These are phyloP conservation scores for Heliamphora exappendiculata DNA, from an alignment of 148 eudicot genomes.

Conservation along the genomic window DNA sequence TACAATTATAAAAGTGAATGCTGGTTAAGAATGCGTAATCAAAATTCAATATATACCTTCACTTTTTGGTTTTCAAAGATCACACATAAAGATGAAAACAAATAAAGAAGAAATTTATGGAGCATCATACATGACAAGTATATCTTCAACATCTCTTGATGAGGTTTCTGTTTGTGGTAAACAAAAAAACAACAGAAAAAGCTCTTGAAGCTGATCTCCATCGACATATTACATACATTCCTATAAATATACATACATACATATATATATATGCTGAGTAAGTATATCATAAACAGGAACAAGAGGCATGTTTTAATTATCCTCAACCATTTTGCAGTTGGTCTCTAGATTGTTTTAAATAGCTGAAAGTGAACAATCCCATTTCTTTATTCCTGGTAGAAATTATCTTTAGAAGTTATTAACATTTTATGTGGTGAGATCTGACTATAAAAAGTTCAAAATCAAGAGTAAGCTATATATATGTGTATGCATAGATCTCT, in stretches of 20 bases:
- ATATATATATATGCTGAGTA: background rate
- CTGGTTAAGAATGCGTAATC: conserved; percentile 11
- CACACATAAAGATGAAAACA: background rate
- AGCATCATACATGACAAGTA: background rate
- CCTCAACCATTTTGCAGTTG: background rate
- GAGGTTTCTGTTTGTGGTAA: background rate
- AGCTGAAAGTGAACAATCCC: too few relatives aligned
- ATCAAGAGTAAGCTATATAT: background rate
- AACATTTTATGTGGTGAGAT: background rate
- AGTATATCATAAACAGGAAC: background rate
- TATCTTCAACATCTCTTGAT: background rate
- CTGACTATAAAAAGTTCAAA: background rate
- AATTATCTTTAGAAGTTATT: background rate
- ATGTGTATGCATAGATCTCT: too few relatives aligned
- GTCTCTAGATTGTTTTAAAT: background rate
- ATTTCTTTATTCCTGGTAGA: too few relatives aligned
- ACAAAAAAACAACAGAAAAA: background rate
- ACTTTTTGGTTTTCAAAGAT: conserved; percentile 1
- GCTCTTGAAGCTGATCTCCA: too few relatives aligned
- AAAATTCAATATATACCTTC: background rate
- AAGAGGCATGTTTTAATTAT: background rate
- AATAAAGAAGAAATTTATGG: background rate
- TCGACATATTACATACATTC: too few relatives aligned
- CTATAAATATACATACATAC: too few relatives aligned
- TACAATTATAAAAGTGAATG: conserved; percentile 23